Percentiles rank a stretch among this genome's conserved stretches.
Conservation (phyloP, 192 early-diverging fungal species). For the Geosiphon pyriformis region DNA sequence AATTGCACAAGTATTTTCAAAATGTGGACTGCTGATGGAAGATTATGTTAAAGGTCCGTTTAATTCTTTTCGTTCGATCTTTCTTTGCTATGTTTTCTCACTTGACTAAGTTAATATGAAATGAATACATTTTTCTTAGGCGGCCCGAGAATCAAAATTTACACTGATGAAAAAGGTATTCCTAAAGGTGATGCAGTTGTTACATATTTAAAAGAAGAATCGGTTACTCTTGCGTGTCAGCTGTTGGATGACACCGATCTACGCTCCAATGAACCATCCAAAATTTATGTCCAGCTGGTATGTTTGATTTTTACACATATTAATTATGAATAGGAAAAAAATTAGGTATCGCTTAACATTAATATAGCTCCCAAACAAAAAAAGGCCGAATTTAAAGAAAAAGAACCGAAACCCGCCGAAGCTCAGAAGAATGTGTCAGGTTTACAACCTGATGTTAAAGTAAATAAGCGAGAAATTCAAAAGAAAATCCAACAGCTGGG, state of each 20-base stretch:
- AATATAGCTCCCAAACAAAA: too few species aligned
- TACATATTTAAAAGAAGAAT: slow-evolving; percentile 86
- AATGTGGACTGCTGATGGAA: slow-evolving; percentile 79
- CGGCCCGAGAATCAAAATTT: slow-evolving; percentile 86
- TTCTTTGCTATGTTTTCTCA: neutral
- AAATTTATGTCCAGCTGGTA: slow-evolving; percentile 68
- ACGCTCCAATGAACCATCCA: slow-evolving; percentile 52
- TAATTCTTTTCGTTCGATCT: neutral
- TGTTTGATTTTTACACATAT: neutral
- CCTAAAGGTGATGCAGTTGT: slow-evolving; percentile 91
- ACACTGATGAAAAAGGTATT: slow-evolving; percentile 59
- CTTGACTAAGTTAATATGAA: neutral
- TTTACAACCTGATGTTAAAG: neutral
- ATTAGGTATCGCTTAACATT: too few species aligned
- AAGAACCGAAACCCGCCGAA: slow-evolving; percentile 40
- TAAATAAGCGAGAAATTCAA: slow-evolving; percentile 54
- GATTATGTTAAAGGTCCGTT: slow-evolving; percentile 36
- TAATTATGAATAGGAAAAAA: slow-evolving; percentile 7
- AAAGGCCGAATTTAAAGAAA: slow-evolving; percentile 84
- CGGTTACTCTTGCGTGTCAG: slow-evolving; percentile 76
- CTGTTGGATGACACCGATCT: slow-evolving; percentile 85
- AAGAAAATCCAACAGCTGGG: slow-evolving; percentile 68
- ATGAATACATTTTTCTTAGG: slow-evolving; percentile 48
- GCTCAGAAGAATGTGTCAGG: slow-evolving; percentile 31
- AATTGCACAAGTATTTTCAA: slow-evolving; percentile 63